Conservation (phyloP, 805 yeast species). For the Yamadazyma akitaensis region DNA sequence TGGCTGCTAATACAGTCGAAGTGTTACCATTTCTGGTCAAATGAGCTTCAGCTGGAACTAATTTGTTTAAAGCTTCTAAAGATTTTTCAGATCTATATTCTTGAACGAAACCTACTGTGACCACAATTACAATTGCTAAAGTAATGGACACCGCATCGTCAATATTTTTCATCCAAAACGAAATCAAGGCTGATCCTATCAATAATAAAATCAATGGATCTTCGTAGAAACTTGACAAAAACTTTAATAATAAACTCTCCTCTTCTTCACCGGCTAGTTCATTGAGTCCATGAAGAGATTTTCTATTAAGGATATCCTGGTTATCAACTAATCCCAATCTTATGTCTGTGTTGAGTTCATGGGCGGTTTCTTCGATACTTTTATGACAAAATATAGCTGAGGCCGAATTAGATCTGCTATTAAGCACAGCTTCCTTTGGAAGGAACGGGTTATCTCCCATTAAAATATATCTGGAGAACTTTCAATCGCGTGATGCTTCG, state of each 20-base stretch:
- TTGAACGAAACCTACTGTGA: slow-evolving; percentile 95
- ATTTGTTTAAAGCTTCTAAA: slow-evolving; percentile 82
- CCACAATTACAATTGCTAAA: slow-evolving; percentile 87
- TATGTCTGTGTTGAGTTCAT: slow-evolving; percentile 59
- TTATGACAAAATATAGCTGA: slow-evolving; percentile 62
- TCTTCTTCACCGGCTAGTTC: slow-evolving; percentile 76
- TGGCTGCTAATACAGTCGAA: slow-evolving; percentile 79
- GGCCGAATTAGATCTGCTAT: slow-evolving; percentile 39
- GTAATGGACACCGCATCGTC: slow-evolving; percentile 96
- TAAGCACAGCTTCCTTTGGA: slow-evolving; percentile 12
- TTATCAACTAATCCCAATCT: slow-evolving; percentile 58
- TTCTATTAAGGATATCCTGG: slow-evolving; percentile 70
- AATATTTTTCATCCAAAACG: slow-evolving; percentile 90
- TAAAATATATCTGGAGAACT: not conserved
- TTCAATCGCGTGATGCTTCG: not conserved
- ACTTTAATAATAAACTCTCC: slow-evolving; percentile 69
- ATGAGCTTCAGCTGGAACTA: slow-evolving; percentile 97
- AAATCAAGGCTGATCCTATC: slow-evolving; percentile 84
- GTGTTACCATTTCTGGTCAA: slow-evolving; percentile 78
- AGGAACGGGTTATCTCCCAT: slow-evolving; percentile 44
- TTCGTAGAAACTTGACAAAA: slow-evolving; percentile 75
- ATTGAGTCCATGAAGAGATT: slow-evolving; percentile 75
- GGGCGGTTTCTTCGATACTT: slow-evolving; percentile 62
- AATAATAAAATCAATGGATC: slow-evolving; percentile 87
- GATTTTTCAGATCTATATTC: slow-evolving; percentile 96